Conservation (phyloP, 306 rosid genomes). For the Vigna unguiculata region DNA sequence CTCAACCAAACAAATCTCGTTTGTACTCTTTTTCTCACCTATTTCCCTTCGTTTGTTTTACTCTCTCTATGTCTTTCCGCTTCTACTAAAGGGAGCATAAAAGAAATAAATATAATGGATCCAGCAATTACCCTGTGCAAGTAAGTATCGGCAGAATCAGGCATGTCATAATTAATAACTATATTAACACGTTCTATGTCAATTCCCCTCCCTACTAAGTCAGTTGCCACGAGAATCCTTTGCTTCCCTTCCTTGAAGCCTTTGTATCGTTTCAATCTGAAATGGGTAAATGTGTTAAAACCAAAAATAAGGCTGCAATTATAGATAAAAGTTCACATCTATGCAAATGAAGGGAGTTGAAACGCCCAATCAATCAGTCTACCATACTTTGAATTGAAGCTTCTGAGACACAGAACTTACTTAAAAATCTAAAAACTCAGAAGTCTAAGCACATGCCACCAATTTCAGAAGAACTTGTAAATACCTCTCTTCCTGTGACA, state of each 20-base stretch:
- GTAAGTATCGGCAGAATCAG: conserved; percentile 75
- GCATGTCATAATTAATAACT: conserved; percentile 87
- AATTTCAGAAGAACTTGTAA: conserved; percentile 26
- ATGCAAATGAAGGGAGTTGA: conserved; percentile 5
- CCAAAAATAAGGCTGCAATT: neutral
- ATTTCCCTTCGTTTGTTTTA: too few species aligned
- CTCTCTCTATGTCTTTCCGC: too few species aligned
- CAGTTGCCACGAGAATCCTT: conserved; percentile 84
- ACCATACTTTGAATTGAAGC: neutral
- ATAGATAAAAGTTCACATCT: neutral
- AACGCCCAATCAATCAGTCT: neutral
- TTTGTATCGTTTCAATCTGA: conserved; percentile 77
- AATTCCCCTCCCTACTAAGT: conserved; percentile 85
- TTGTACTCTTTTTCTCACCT: too few species aligned
- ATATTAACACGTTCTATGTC: conserved; percentile 88
- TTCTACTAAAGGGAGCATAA: too few species aligned
- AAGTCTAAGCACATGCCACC: neutral
- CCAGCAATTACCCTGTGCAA: conserved; percentile 68
- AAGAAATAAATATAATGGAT: neutral
- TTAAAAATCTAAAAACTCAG: neutral
- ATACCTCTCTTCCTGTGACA: conserved; percentile 88
- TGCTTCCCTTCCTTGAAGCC: conserved; percentile 83
- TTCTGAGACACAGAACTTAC: neutral
- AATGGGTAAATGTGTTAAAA: conserved; percentile 25
- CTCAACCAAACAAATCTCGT: too few species aligned